phyloP scores from a whole-genome alignment of 2,329 filamentous ascomycete species.

The Thelonectria rubi region DNA sequence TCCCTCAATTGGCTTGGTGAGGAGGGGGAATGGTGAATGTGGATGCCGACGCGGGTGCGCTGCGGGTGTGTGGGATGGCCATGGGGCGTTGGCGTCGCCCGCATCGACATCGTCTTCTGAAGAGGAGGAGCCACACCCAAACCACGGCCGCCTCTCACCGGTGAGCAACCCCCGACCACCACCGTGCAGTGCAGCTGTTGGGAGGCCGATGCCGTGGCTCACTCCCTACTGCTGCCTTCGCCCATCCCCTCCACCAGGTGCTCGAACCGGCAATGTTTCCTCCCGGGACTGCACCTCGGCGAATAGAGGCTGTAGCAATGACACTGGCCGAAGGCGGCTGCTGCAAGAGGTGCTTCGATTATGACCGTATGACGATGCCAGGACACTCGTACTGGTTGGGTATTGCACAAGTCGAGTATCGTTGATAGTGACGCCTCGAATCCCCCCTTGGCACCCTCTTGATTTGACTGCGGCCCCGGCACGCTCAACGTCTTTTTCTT shows the following conservation, averaged over 20 bases:
- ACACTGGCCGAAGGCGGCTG: neutral
- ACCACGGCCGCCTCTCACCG: slow-evolving; percentile 22
- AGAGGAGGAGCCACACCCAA: slow-evolving; percentile 33
- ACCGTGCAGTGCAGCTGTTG: slow-evolving; percentile 18
- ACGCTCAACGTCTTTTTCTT: slow-evolving; percentile 9
- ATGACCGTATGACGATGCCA: slow-evolving; percentile 13
- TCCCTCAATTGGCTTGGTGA: slow-evolving; percentile 30
- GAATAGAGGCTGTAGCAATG: slow-evolving; percentile 4
- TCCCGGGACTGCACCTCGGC: slow-evolving; percentile 9
- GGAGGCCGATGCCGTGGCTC: slow-evolving; percentile 12
- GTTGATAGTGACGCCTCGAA: slow-evolving; percentile 2
- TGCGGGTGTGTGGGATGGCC: slow-evolving; percentile 25
- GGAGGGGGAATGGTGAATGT: slow-evolving; percentile 20
- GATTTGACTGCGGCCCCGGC: slow-evolving; percentile 27
- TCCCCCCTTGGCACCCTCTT: neutral
- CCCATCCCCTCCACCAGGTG: slow-evolving; percentile 23
- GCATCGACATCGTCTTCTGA: slow-evolving; percentile 36
- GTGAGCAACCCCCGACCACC: slow-evolving; percentile 19
- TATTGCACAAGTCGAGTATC: neutral
- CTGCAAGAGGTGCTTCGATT: slow-evolving; percentile 9
- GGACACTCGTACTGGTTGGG: neutral
- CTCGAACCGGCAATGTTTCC: slow-evolving; percentile 22
- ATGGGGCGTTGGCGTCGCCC: slow-evolving; percentile 39
- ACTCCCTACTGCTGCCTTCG: slow-evolving; percentile 14
- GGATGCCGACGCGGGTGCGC: slow-evolving; percentile 16